Base-by-base conservation (phyloP, 164 flowering plant species). In the Aristolochia californica region DNA sequence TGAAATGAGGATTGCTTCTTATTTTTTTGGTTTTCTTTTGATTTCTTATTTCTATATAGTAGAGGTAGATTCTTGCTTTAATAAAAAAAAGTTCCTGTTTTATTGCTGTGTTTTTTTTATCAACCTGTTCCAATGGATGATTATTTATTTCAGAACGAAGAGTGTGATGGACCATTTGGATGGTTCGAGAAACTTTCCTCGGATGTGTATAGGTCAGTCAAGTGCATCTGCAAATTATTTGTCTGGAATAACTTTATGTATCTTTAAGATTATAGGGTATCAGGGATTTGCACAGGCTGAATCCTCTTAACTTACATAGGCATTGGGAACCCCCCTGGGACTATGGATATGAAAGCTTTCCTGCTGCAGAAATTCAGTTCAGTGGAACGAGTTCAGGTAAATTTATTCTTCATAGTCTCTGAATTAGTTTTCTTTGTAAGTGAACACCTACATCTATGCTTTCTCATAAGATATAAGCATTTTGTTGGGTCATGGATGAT, bases 241-340 rank as follows among this genome's bases (percentile, higher is more conserved):
- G 4, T 34, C 40, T 34, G 40, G 10, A 7, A 12, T 34, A n/a
- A n/a, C n/a, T n/a, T n/a, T n/a, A n/a, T n/a, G n/a, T n/a, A 34
- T 34, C 9, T 34, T 34, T 34, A 34, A 34, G 40, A 8, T 34
- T 34, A 12, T 12, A 34, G 40, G 10, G 40, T 34, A 34, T 34
- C 9, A 34, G 40, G 7, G 10, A 7, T 34, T 34, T 34, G 40
- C 40, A 34, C 40, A 34, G 40, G 40, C 40, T 34, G 40, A 34
- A 34, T 34, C 40, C 10, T 12, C 40, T 34, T 34, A 2, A 34
- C 64, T 17, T 26, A 57, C 61, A 38, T 75, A 87, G 99, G 97
- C 15, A 79, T 93, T 64, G 97, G 99, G 24, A 84, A 81, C 61
- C 97, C 97, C 59, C 97, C 99, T 53, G 99, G 99, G 23, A 79